These are phyloP conservation scores for Lipomyces mesembrius DNA, from an alignment of 805 yeast genomes.

Conservation along the genomic window DNA sequence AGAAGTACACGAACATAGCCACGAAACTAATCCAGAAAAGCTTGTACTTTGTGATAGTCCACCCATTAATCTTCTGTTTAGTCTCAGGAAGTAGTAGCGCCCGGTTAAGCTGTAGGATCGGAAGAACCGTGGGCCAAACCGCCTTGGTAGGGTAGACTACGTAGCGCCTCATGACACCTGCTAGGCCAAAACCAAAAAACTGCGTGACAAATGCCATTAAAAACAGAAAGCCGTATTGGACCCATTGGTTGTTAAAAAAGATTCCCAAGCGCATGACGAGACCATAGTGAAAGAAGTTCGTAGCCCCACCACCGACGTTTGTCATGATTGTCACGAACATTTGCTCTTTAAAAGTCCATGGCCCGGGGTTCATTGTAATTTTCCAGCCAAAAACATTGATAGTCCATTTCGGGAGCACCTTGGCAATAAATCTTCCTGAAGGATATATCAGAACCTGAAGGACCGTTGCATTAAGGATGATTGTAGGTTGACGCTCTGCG, in stretches of 20 bases:
- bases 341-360: conserved; percentile 66
- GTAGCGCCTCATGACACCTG: conserved; percentile 63
- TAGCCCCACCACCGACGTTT: conserved; percentile 23
- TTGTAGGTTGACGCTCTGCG: conserved; percentile 60
- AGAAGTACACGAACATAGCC: conserved; percentile 55
- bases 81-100: conserved; percentile 44
- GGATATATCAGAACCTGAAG: conserved; percentile 71
- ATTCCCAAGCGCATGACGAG: conserved; percentile 44
- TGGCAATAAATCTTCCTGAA: conserved; percentile 52
- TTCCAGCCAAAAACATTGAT: conserved; percentile 44
- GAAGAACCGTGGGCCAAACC: conserved; percentile 72
- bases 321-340: conserved; percentile 59
- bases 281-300: conserved; percentile 55
- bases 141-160: conserved; percentile 63
- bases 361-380: conserved; percentile 59
- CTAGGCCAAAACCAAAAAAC: conserved; percentile 67
- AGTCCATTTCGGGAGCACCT: conserved; percentile 22
- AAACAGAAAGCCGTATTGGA: conserved; percentile 22
- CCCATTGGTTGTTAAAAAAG: conserved; percentile 43
- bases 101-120: conserved; percentile 58
- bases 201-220: conserved; percentile 49
- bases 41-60: conserved; percentile 60
- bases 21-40: conserved; percentile 53
- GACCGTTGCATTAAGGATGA: conserved; percentile 61
- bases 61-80: conserved; percentile 50